These are phyloP conservation scores for Lepidium africanum DNA, from an alignment of 345 rosid species.

Conservation along the genomic window DNA sequence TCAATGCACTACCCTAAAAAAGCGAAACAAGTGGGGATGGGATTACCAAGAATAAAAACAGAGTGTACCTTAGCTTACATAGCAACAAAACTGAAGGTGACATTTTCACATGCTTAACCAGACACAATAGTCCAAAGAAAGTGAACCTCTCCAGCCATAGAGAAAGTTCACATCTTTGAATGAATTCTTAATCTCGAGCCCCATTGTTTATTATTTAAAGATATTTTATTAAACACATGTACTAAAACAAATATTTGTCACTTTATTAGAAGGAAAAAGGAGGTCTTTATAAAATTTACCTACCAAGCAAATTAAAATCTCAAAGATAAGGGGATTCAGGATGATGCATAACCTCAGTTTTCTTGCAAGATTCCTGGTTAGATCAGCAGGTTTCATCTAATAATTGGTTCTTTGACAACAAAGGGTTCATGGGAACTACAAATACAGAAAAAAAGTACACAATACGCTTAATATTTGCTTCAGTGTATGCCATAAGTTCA, in stretches of 20 bases:
- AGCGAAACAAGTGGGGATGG: too few species aligned
- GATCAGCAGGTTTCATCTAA: too few species aligned
- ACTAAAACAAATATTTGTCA: slow-evolving; percentile 13
- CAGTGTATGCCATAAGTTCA: too few species aligned
- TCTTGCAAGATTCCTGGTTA: too few species aligned
- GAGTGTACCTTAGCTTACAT: too few species aligned
- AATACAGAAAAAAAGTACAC: too few species aligned
- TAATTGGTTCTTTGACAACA: too few species aligned
- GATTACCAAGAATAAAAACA: too few species aligned
- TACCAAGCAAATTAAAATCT: slow-evolving; percentile 11
- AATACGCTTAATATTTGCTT: too few species aligned
- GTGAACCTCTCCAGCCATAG: slow-evolving; percentile 72
- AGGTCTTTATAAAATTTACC: slow-evolving; percentile 6
- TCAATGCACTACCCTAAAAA: too few species aligned
- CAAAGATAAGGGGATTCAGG: neutral
- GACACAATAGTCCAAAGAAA: slow-evolving; percentile 74
- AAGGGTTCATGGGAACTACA: too few species aligned
- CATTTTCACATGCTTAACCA: slow-evolving; percentile 95
- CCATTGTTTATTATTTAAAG: slow-evolving; percentile 46
- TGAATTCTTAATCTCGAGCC: slow-evolving; percentile 88
- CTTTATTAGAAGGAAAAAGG: neutral
- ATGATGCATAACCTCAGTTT: too few species aligned
- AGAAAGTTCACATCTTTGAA: slow-evolving; percentile 86
- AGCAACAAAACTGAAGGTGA: slow-evolving; percentile 71
- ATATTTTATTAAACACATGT: slow-evolving; percentile 2